Evolutionary conservation across 176 grass and related monocot species (phyloP), one percentile per base, ranked within the genome.

Genomic region (Elymus sibiricus): DNA sequence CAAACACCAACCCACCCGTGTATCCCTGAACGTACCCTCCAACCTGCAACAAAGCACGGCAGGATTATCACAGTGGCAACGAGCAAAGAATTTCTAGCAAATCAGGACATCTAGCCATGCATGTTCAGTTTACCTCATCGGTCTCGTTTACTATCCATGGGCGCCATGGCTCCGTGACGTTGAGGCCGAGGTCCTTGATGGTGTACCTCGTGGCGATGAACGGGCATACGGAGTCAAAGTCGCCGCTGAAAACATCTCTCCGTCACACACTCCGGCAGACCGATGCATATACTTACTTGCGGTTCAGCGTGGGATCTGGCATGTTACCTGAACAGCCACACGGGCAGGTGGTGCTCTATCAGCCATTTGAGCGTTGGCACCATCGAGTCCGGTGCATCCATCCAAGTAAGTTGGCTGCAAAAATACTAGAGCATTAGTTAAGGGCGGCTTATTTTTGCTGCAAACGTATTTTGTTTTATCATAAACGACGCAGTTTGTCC

Each of bases 1-100:
- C 26, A 40, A 92, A 70, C 27, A 78, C 81, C 10, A 90, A 55
- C 5, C 78, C 83, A 17, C 64, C 49, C 53, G 53, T 24, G 70
- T 92, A 91, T 44, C 83, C 55, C 13, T 74, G 87, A 75, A 87
- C 77, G 82, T 82, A 88, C 49, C 87, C 90, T 90, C 90, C 90
- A 69, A 92, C 78, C 87, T 94, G 63, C 27, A 74, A 28, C 24
- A 49, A 49, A 49, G 14, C 56, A 59, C 21, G 7, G 21, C 56
- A n/a, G 56, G 8, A 22, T 24, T 59, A 59, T 11, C 56, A 59
- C 19, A n/a, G 21, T 59, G 49, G 16, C 16, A 19, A 53, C 49
- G 16, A 53, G 16, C 56, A 59, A 59, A 59, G 8, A 21, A 1
- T 53, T 53, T 5, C 16, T 19, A 4, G 49, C 49, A 53, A 53